Percentiles rank a stretch among this genome's conserved stretches.
phyloP scores from a whole-genome alignment of 805 yeast genomes.

The Barnettozyma botsteinii region DNA sequence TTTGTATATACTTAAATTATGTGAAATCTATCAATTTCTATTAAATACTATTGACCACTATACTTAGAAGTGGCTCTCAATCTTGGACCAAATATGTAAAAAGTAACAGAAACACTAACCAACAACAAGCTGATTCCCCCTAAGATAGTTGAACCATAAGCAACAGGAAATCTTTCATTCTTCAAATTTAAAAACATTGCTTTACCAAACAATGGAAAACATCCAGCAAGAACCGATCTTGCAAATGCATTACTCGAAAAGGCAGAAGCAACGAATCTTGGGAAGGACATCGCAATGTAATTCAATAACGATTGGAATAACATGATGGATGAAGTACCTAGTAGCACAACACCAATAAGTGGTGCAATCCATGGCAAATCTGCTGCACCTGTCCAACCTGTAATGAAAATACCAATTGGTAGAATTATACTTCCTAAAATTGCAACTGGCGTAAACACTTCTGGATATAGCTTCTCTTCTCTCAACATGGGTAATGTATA shows the following conservation, averaged over 20 bases:
- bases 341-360: constrained; percentile 37
- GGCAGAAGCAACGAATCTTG: constrained; percentile 55
- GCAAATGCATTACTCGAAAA: constrained; percentile 64
- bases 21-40: no score
- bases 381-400: constrained; percentile 44
- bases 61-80: constrained; percentile 34
- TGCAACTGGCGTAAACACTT: constrained; percentile 37
- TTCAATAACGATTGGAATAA: constrained; percentile 55
- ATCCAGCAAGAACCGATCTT: constrained; percentile 60
- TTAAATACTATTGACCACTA: constrained; percentile 18
- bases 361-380: constrained; percentile 46
- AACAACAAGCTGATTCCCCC: constrained; percentile 43
- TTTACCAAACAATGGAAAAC: constrained; percentile 62
- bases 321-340: constrained; percentile 37
- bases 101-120: constrained; percentile 51
- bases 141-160: constrained; percentile 49
- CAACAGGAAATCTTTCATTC: constrained; percentile 43
- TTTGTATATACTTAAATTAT: no score
- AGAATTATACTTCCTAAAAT: constrained; percentile 36
- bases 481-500: constrained; percentile 24
- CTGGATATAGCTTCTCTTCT: constrained; percentile 32
- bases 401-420: constrained; percentile 40
- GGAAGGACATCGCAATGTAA: constrained; percentile 55
- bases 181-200: constrained; percentile 57
- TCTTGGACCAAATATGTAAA: constrained; percentile 42